These are phyloP conservation scores for Symbiodinium pilosum DNA, from an alignment of 73 alveolate species.

Conservation along the genomic window DNA sequence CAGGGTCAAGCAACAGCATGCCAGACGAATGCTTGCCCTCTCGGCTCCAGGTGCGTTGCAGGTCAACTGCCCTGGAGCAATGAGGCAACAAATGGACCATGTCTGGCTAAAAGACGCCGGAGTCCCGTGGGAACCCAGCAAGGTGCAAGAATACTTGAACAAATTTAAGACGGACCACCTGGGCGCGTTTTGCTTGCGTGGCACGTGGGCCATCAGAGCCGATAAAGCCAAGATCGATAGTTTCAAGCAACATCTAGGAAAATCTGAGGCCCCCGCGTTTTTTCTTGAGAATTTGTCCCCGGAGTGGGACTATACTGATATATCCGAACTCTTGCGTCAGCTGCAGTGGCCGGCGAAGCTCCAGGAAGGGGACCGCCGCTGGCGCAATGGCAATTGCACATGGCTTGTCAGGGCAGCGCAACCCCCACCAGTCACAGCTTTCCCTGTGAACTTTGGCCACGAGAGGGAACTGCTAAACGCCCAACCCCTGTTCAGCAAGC, in stretches of 20 bases:
- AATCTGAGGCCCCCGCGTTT: neutral
- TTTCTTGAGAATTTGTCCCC: neutral
- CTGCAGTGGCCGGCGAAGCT: neutral
- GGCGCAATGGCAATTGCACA: neutral
- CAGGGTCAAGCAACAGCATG: neutral
- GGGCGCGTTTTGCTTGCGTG: neutral
- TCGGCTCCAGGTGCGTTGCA: neutral
- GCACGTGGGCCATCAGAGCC: neutral
- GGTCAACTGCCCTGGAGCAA: neutral
- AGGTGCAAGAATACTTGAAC: neutral
- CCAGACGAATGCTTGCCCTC: neutral
- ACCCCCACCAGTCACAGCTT: neutral
- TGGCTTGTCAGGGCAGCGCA: neutral
- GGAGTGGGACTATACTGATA: neutral
- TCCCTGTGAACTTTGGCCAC: neutral
- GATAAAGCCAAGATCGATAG: neutral
- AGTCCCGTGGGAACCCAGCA: neutral
- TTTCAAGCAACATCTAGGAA: neutral
- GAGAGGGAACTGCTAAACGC: neutral
- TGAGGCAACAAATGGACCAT: neutral
- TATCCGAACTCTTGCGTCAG: neutral
- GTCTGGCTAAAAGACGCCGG: neutral
- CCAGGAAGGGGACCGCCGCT: neutral
- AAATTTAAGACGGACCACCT: neutral
- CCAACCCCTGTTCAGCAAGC: neutral